These are phyloP conservation scores for Diplodia seriata DNA, from an alignment of 2,329 filamentous ascomycete genomes.

Conservation along the genomic window DNA sequence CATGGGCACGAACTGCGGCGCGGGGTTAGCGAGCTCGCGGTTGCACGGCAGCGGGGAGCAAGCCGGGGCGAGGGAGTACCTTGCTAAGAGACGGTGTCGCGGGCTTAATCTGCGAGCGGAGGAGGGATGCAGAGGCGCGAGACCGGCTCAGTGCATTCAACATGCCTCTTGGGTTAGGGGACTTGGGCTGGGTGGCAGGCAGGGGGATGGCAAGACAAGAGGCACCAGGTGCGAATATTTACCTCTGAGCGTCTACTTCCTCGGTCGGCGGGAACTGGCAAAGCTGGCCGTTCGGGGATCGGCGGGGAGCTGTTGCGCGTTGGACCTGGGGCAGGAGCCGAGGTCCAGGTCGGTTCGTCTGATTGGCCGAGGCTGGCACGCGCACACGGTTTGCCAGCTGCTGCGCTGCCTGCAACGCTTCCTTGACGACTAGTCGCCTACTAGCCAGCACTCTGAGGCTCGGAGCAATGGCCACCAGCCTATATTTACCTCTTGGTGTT, in stretches of 20 bases:
- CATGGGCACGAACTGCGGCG: slow-evolving; percentile 45
- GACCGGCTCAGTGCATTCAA: slow-evolving; percentile 50
- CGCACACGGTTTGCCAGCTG: slow-evolving; percentile 9
- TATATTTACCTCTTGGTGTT: slow-evolving; percentile 12
- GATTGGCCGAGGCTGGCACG: slow-evolving; percentile 23
- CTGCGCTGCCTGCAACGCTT: background rate
- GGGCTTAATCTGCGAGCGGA: slow-evolving; percentile 42
- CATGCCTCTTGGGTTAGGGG: slow-evolving; percentile 42
- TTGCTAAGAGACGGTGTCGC: slow-evolving; percentile 40
- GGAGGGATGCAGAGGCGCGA: slow-evolving; percentile 48
- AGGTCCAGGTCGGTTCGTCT: slow-evolving; percentile 21
- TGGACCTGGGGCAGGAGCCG: slow-evolving; percentile 17
- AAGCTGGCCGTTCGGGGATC: slow-evolving; percentile 25
- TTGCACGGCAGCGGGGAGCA: slow-evolving; percentile 13
- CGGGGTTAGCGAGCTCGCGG: slow-evolving; percentile 15
- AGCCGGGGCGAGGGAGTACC: slow-evolving; percentile 36
- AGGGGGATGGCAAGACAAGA: slow-evolving; percentile 4
- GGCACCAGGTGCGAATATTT: slow-evolving; percentile 8
- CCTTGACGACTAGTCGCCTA: background rate
- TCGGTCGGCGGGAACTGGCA: slow-evolving; percentile 33
- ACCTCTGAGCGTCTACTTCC: slow-evolving; percentile 20
- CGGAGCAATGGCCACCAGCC: slow-evolving; percentile 3
- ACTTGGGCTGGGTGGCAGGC: slow-evolving; percentile 10
- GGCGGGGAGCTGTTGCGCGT: slow-evolving; percentile 18
- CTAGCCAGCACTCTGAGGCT: background rate